Percentiles rank a stretch among this genome's conserved stretches.
phyloP scores from a whole-genome alignment of 1,139 yeast species.

The Candida freyschussii region DNA sequence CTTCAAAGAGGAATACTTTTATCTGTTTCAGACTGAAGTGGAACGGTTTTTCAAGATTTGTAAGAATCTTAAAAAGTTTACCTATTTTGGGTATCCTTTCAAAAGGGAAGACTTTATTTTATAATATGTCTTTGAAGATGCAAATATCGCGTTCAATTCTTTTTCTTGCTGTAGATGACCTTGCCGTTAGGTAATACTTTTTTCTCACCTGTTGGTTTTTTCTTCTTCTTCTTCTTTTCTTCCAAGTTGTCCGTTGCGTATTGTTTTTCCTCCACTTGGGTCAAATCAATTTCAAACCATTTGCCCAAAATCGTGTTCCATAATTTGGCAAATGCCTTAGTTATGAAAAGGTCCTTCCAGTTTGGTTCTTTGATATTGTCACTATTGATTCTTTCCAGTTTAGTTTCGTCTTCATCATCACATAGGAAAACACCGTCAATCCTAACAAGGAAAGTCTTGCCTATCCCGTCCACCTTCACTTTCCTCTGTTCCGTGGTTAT shows the following conservation, averaged over 20 bases:
- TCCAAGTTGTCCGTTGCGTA: constrained; percentile 6
- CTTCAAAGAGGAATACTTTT: constrained; percentile 15
- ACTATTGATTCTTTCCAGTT: constrained; percentile 22
- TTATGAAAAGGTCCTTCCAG: constrained; percentile 52
- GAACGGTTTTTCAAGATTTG: constrained; percentile 9
- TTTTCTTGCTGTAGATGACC: constrained; percentile 37
- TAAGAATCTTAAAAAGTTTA: constrained; percentile 9
- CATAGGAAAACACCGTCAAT: constrained; percentile 65
- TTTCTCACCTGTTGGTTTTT: constrained; percentile 40
- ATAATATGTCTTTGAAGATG: not conserved
- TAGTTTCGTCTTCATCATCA: constrained; percentile 44
- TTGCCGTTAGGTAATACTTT: constrained; percentile 57
- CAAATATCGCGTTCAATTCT: constrained; percentile 4
- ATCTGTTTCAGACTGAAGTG: constrained; percentile 14
- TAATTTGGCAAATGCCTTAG: constrained; percentile 38
- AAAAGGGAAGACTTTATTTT: constrained; percentile 7
- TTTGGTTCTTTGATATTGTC: constrained; percentile 37
- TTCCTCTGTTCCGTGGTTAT: constrained; percentile 28
- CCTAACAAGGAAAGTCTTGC: constrained; percentile 59
- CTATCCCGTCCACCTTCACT: constrained; percentile 38
- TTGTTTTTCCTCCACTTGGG: constrained; percentile 6
- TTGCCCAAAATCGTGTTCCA: constrained; percentile 46
- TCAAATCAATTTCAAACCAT: constrained; percentile 15
- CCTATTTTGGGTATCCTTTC: constrained; percentile 16
- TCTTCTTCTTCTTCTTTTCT: constrained; percentile 30